Evolutionary conservation across 2,329 filamentous ascomycete genomes (phyloP), one percentile per base, ranked within the genome.

Genomic region (Rhinocladiella similis): DNA sequence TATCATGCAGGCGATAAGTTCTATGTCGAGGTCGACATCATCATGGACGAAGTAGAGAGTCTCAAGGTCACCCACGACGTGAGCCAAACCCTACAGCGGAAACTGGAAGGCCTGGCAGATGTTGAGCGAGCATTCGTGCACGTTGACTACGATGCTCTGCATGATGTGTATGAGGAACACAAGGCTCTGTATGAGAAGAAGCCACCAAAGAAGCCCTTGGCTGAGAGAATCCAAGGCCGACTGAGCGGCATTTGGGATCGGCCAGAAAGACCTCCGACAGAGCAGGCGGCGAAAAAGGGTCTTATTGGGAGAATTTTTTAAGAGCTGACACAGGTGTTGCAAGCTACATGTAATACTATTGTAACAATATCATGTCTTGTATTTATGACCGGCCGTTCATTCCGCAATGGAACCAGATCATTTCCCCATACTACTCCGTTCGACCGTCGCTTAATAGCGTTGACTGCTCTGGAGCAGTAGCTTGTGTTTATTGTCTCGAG

Each of bases 1-100:
- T 86, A 86, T 65, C 82, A 85, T 64, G 81, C 82, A 0, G 83
- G 83, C 0, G 81, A 85, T 60, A 77, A 80, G 38, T 83, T 84
- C 63, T 85, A 84, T 61, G 83, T 85, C 16, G 83, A 86, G 63
- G 79, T 86, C 3, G 83, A 86, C 63, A 77, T 86, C 50, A 77
- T 86, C 49, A 83, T 86, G 75, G 78, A 83, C 64, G 80, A 80
- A 59, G 71, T 76, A 3, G 74, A 78, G 1, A 80, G 80, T 5
- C 72, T 85, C 22, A 80, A 77, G 57, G 72, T 84, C 50, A 82
- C 82, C 1, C 83, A 86, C 62, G 83, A 86, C 60, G 80, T 86
- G 22, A 80, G 80, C 19, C 83, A 86, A 67, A 76, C 77, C 9
- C 68, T 86, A 49, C 83, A 85, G 69, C 76, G 83, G 43, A 86